These are phyloP conservation scores for Tetracladium setigerum DNA, from an alignment of 495 filamentous ascomycete genomes.

Conservation along the genomic window DNA sequence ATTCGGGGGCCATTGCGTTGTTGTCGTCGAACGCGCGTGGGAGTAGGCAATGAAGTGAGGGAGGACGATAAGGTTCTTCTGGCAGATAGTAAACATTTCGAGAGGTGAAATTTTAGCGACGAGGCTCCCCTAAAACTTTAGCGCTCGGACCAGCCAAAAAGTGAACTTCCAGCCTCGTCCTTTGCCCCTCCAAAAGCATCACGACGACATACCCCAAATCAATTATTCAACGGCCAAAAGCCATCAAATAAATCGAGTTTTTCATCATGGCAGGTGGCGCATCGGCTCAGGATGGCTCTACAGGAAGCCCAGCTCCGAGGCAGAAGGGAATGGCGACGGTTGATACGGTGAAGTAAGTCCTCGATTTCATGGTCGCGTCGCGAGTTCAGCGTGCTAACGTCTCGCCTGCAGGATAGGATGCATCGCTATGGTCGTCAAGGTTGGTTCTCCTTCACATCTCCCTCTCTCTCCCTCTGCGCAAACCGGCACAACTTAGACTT, in stretches of 20 bases:
- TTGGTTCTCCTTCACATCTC: constrained; percentile 12
- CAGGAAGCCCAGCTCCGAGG: constrained; percentile 19
- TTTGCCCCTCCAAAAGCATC: constrained; percentile 17
- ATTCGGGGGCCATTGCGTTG: constrained; percentile 23
- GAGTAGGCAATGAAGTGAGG: not conserved
- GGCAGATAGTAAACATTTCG: not conserved
- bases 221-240: constrained; percentile 10
- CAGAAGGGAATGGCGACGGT: constrained; percentile 21
- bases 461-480: not conserved
- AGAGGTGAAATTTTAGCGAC: constrained; percentile 6
- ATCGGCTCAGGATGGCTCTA: constrained; percentile 14
- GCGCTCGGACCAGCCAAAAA: too few species aligned
- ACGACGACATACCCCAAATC: constrained; percentile 1
- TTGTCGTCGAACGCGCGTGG: constrained; percentile 2
- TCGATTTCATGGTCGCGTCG: not conserved
- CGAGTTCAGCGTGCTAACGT: constrained; percentile 2
- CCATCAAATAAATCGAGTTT: constrained; percentile 14
- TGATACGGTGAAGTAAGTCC: constrained; percentile 22
- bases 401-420: constrained; percentile 38
- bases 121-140: constrained; percentile 8
- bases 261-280: constrained; percentile 18
- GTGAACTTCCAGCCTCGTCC: constrained; percentile 11
- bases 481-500: too few species aligned
- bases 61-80: not conserved
- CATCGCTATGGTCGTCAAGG: constrained; percentile 40